Percentiles rank a stretch among this genome's conserved stretches.
Evolutionary conservation across 164 flowering plant species (phyloP).

Genomic region (Vitis riparia): DNA sequence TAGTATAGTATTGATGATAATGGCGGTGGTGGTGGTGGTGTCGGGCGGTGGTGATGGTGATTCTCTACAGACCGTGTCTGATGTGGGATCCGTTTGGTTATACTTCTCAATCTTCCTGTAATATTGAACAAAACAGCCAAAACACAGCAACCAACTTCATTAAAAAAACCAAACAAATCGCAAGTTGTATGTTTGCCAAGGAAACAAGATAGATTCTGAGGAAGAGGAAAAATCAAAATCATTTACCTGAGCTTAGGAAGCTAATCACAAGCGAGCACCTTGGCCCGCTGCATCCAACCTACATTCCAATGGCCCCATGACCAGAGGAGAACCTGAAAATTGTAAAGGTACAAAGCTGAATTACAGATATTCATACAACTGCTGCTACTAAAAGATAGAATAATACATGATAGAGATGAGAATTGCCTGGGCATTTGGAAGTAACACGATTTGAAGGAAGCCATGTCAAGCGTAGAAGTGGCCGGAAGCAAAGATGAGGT

Average conservation of each 20-base stretch:
- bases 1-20: slow-evolving; percentile 26
- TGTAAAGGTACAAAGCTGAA: no score
- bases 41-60: slow-evolving; percentile 6
- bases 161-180: background rate
- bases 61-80: slow-evolving; percentile 28
- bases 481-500: slow-evolving; percentile 45
- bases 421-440: slow-evolving; percentile 77
- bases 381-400: background rate
- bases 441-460: slow-evolving; percentile 74
- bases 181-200: background rate
- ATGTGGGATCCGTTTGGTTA: slow-evolving; percentile 17
- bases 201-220: background rate
- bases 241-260: slow-evolving; percentile 23
- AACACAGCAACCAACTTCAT: background rate
- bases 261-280: slow-evolving; percentile 28
- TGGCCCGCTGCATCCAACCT: slow-evolving; percentile 26
- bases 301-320: slow-evolving; percentile 73
- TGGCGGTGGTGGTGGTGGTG: background rate
- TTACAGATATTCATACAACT: background rate
- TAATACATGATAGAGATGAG: background rate
- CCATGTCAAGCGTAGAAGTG: slow-evolving; percentile 53
- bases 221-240: background rate
- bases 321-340: slow-evolving; percentile 61
- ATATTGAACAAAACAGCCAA: slow-evolving; percentile 1
- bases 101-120: slow-evolving; percentile 22